Evolutionary conservation across 345 rosid species (phyloP).

Genomic region (Triadica sebifera): DNA sequence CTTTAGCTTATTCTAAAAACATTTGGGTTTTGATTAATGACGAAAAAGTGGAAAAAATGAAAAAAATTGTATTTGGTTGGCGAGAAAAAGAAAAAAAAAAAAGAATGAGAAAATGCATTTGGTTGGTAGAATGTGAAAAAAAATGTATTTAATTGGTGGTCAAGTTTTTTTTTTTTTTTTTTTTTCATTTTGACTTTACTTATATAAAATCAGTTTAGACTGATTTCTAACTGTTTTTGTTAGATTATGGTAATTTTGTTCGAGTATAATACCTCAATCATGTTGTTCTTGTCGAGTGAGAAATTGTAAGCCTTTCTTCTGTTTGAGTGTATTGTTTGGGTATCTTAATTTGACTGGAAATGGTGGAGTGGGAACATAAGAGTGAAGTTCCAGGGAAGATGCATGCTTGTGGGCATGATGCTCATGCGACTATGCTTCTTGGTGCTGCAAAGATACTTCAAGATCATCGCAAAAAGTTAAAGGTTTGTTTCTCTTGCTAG

Average conservation of each 20-base stretch:
- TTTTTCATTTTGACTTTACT: too few relatives aligned
- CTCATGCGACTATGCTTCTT: slow-evolving; percentile 80
- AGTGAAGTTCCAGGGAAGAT: slow-evolving; percentile 76
- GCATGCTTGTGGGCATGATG: slow-evolving; percentile 95
- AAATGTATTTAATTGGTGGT: too few relatives aligned
- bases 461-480: slow-evolving; percentile 41
- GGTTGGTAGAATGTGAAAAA: too few relatives aligned
- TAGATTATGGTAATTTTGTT: background rate
- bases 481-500: slow-evolving; percentile 27
- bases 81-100: too few relatives aligned
- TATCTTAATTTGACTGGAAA: slow-evolving; percentile 45
- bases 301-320: background rate
- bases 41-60: too few relatives aligned
- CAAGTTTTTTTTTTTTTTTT: too few relatives aligned
- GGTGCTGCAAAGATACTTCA: slow-evolving; percentile 81
- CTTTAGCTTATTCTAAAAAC: too few relatives aligned
- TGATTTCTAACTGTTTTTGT: slow-evolving; percentile 8
- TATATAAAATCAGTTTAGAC: background rate
- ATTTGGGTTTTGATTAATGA: too few relatives aligned
- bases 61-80: too few relatives aligned
- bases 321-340: slow-evolving; percentile 4
- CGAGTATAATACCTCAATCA: background rate
- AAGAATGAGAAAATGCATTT: too few relatives aligned
- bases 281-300: background rate
- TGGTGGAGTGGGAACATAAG: slow-evolving; percentile 90